Evolutionary conservation across 164 flowering plant genomes (phyloP).

Genomic region (Brasenia schreberi): DNA sequence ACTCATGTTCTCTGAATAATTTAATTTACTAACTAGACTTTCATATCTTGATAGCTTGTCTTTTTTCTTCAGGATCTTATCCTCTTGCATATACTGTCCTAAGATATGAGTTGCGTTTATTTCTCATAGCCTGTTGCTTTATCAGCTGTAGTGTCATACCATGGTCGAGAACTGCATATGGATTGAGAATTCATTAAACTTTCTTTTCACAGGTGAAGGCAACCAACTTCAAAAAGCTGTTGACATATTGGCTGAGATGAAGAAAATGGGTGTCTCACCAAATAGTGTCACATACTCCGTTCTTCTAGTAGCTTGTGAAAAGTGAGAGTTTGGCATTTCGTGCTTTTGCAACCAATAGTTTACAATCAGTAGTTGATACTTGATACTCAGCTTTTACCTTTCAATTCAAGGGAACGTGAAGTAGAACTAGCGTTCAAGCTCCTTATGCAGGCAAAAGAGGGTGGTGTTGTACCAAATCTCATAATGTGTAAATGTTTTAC

Average conservation of each 20-base stretch:
- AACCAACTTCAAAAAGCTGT: constrained; percentile 61
- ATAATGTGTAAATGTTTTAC: constrained; percentile 54
- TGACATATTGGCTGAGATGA: constrained; percentile 61
- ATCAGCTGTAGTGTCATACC: too few species aligned
- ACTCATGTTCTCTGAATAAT: too few species aligned
- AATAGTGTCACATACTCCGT: constrained; percentile 70
- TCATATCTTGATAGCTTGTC: too few species aligned
- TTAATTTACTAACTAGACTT: too few species aligned
- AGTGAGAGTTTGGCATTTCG: constrained; percentile 25
- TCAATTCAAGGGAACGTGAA: constrained; percentile 50
- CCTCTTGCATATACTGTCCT: too few species aligned
- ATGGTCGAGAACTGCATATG: too few species aligned
- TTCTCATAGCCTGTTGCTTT: too few species aligned
- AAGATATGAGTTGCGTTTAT: too few species aligned
- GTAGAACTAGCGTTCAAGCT: constrained; percentile 51
- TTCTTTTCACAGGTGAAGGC: constrained; percentile 58
- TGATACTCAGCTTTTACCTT: background rate
- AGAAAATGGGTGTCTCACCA: constrained; percentile 30
- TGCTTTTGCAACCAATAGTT: background rate
- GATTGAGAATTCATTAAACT: too few species aligned
- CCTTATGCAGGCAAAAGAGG: constrained; percentile 57
- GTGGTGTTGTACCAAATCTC: constrained; percentile 43
- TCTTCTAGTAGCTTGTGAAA: constrained; percentile 71
- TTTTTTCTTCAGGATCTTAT: too few species aligned
- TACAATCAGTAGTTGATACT: background rate